A percentile compares a stretch with the other conserved stretches of the same genome.
phyloP scores from a whole-genome alignment of 805 yeast species.

The Kodamaea sagamina region DNA sequence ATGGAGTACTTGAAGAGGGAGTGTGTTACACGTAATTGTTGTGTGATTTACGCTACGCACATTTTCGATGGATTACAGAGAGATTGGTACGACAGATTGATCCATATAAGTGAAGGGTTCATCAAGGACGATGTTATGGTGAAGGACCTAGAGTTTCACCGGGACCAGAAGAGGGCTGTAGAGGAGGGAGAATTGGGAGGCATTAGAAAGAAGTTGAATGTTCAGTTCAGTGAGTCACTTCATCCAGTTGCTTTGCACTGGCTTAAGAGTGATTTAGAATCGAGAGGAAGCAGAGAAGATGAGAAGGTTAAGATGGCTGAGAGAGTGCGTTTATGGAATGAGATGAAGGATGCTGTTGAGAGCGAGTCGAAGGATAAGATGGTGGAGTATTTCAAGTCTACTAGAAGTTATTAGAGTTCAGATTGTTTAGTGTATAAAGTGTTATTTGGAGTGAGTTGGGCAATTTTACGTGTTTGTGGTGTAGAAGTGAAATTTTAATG shows the following conservation, averaged over 20 bases:
- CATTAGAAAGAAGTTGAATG: conserved; percentile 27
- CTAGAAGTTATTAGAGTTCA: conserved; percentile 34
- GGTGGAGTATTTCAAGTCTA: conserved; percentile 51
- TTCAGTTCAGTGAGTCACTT: conserved; percentile 52
- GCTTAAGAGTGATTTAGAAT: conserved; percentile 54
- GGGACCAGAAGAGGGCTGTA: conserved; percentile 28
- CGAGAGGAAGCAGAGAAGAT: conserved; percentile 57
- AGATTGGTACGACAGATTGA: conserved; percentile 80
- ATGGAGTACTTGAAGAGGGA: conserved; percentile 73
- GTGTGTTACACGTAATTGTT: conserved; percentile 65
- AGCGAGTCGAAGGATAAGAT: conserved; percentile 30
- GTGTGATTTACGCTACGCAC: conserved; percentile 92
- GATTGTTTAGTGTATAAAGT: not conserved
- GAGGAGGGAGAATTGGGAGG: conserved; percentile 19
- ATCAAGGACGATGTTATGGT: conserved; percentile 40
- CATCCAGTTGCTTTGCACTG: conserved; percentile 76
- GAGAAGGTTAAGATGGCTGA: conserved; percentile 37
- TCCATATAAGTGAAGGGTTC: conserved; percentile 74
- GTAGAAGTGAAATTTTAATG: too few relatives aligned
- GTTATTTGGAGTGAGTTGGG: too few relatives aligned
- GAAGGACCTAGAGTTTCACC: conserved; percentile 30
- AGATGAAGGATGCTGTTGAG: conserved; percentile 47
- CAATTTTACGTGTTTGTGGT: too few relatives aligned
- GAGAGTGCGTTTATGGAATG: conserved; percentile 59
- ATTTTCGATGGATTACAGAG: conserved; percentile 91